Evolutionary conservation across 768 basidiomycete genomes (phyloP).

Genomic region (Hygrocybe punicea): DNA sequence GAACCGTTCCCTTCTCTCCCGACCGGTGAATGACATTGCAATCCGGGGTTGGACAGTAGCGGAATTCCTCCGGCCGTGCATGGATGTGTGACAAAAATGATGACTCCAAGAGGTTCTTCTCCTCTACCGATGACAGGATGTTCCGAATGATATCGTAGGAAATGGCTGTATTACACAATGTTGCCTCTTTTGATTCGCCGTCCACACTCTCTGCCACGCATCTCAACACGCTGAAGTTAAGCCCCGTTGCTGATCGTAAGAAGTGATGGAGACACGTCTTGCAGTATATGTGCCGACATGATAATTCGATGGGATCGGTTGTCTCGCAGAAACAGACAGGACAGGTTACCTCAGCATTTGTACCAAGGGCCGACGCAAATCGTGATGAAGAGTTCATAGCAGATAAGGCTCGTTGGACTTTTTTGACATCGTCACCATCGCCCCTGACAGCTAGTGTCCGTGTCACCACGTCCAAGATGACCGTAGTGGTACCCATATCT

Average conservation of each 20-base stretch:
- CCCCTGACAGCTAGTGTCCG: conserved; percentile 45
- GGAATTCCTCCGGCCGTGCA: conserved; percentile 38
- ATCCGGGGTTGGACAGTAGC: conserved; percentile 52
- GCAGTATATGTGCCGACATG: conserved; percentile 55
- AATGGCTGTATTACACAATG: conserved; percentile 34
- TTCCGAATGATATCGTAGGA: conserved; percentile 40
- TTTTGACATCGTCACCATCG: conserved; percentile 27
- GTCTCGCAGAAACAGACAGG: conserved; percentile 41
- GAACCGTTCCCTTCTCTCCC: conserved; percentile 42
- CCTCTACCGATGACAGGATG: conserved; percentile 37
- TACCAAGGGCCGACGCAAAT: neutral
- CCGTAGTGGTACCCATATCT: conserved; percentile 39
- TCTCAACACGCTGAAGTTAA: conserved; percentile 25
- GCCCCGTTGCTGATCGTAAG: conserved; percentile 34
- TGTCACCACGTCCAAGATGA: conserved; percentile 42
- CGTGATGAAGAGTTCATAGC: conserved; percentile 12
- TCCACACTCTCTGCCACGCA: conserved; percentile 36
- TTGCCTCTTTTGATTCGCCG: neutral
- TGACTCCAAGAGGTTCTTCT: conserved; percentile 38
- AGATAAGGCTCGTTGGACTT: conserved; percentile 25
- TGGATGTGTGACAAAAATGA: conserved; percentile 46
- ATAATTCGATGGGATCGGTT: conserved; percentile 33
- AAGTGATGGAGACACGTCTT: conserved; percentile 45
- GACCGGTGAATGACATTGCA: conserved; percentile 48
- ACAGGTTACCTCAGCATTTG: conserved; percentile 24